A percentile compares a stretch with the other conserved stretches of the same genome.
Conservation (phyloP, 257 asterid genomes). For the Paulownia fortunei region DNA sequence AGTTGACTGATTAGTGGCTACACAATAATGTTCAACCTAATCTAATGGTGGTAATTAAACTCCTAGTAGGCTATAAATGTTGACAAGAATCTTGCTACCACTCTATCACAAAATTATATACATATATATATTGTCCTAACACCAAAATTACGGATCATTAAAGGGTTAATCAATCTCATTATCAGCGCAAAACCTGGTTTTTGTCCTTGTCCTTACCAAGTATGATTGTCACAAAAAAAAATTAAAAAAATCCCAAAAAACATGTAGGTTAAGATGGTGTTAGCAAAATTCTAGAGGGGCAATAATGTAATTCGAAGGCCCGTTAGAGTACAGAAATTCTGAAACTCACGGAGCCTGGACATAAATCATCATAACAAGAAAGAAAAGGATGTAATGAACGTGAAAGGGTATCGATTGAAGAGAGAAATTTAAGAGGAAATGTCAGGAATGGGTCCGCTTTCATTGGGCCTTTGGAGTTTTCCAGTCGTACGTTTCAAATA, state of each 20-base stretch:
- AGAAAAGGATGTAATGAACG: background rate
- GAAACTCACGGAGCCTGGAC: background rate
- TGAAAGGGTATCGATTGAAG: slow-evolving; percentile 9
- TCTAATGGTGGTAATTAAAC: background rate
- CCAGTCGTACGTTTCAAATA: background rate
- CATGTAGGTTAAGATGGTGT: background rate
- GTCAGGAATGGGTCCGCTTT: slow-evolving; percentile 33
- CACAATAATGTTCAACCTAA: background rate
- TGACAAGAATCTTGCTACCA: background rate
- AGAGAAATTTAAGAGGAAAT: background rate
- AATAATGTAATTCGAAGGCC: background rate
- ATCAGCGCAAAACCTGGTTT: slow-evolving; percentile 22
- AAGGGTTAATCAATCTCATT: background rate
- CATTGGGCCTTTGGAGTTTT: slow-evolving; percentile 27
- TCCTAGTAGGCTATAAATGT: background rate
- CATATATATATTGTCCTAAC: background rate
- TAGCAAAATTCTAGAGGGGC: too few species aligned
- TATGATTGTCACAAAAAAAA: background rate
- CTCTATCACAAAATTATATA: background rate
- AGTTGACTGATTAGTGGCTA: background rate
- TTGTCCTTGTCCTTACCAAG: slow-evolving; percentile 23
- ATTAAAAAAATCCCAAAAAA: background rate
- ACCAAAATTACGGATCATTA: slow-evolving; percentile 1
- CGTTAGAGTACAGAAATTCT: background rate
- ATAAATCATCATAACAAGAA: background rate